phyloP scores from a whole-genome alignment of 2,329 filamentous ascomycete species.

The Ophiostoma himal-ulmi region DNA sequence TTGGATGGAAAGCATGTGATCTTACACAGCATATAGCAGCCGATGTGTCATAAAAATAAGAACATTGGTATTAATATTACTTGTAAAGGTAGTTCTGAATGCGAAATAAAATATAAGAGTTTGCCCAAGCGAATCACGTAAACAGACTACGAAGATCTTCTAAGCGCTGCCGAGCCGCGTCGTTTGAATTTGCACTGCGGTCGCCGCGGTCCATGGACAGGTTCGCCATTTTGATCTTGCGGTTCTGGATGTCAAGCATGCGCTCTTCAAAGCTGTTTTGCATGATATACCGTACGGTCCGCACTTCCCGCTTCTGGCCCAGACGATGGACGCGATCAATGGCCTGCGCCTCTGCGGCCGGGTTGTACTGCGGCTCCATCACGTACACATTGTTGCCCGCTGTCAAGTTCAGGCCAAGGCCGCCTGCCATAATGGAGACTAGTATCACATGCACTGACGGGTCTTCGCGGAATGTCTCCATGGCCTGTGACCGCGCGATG shows the following conservation, averaged over 20 bases:
- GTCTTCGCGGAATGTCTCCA: conserved; percentile 73
- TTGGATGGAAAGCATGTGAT: too few species aligned
- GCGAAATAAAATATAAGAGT: neutral
- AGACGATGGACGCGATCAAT: conserved; percentile 88
- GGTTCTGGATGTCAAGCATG: conserved; percentile 81
- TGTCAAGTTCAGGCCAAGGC: conserved; percentile 85
- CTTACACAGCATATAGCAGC: too few species aligned
- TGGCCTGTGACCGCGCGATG: conserved; percentile 63
- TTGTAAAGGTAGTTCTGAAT: neutral
- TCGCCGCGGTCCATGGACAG: conserved; percentile 42
- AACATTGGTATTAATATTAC: conserved; percentile 1
- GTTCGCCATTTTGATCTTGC: conserved; percentile 87
- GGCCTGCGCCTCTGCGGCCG: conserved; percentile 88
- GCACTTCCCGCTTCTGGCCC: conserved; percentile 81
- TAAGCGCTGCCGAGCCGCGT: conserved; percentile 40
- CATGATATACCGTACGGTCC: conserved; percentile 89
- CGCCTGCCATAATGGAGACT: conserved; percentile 87
- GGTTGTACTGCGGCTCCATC: conserved; percentile 98
- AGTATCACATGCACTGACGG: conserved; percentile 69
- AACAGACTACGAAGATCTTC: conserved; percentile 56
- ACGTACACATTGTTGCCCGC: conserved; percentile 82
- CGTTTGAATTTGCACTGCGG: conserved; percentile 34
- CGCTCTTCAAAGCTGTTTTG: conserved; percentile 85
- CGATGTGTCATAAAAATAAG: neutral
- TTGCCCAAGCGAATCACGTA: conserved; percentile 22